These are phyloP conservation scores for Dendrothele bispora DNA, from an alignment of 768 basidiomycete species.

Conservation along the genomic window DNA sequence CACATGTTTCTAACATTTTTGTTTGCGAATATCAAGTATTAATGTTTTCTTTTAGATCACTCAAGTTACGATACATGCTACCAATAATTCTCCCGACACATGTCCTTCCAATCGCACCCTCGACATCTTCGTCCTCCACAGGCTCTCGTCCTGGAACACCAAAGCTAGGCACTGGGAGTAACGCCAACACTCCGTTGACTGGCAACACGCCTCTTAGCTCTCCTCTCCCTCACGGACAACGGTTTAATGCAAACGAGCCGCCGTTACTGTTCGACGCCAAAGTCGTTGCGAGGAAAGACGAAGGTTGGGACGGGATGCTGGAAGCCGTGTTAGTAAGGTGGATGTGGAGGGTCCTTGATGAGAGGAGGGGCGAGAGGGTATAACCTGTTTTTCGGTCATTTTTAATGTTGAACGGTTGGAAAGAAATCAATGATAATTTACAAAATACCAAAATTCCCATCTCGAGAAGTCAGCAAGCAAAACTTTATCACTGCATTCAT, in stretches of 20 bases:
- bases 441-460: too few relatives aligned
- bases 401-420: too few relatives aligned
- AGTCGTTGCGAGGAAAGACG: constrained; percentile 68
- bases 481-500: too few relatives aligned
- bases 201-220: constrained; percentile 21
- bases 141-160: constrained; percentile 15
- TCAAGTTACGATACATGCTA: constrained; percentile 80
- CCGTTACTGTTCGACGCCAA: constrained; percentile 70
- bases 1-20: too few relatives aligned
- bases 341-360: constrained; percentile 68
- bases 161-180: too few relatives aligned
- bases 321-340: constrained; percentile 61
- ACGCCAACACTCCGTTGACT: too few relatives aligned
- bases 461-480: too few relatives aligned
- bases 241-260: constrained; percentile 48
- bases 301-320: constrained; percentile 83
- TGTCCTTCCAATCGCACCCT: constrained; percentile 22
- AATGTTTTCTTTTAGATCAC: constrained; percentile 46
- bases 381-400: too few relatives aligned
- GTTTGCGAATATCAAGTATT: too few relatives aligned
- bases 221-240: constrained; percentile 29
- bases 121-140: too few relatives aligned
- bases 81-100: constrained; percentile 59
- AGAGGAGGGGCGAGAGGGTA: constrained; percentile 51
- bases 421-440: too few relatives aligned